Evolutionary conservation across 345 rosid genomes (phyloP).

Genomic region (Psidium guajava): DNA sequence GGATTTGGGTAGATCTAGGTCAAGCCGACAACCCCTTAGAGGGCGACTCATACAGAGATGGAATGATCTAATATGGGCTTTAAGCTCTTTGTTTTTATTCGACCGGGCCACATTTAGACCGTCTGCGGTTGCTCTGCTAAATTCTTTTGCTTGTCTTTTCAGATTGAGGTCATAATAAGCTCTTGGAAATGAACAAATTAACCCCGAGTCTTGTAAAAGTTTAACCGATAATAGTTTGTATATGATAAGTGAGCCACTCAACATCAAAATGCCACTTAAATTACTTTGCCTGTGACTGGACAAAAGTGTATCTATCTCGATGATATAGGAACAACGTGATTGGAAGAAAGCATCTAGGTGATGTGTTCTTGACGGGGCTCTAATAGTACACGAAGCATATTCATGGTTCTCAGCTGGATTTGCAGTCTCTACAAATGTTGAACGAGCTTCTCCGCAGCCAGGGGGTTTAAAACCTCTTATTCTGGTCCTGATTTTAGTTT

Average conservation of each 20-base stretch:
- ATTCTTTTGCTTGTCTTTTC: neutral
- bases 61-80: neutral
- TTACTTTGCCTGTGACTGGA: neutral
- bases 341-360: neutral
- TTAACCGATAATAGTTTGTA: neutral
- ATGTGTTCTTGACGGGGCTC: neutral
- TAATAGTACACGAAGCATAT: neutral
- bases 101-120: neutral
- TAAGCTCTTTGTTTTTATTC: neutral
- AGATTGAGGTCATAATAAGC: neutral
- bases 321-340: neutral
- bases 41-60: neutral
- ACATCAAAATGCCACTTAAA: neutral
- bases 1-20: neutral
- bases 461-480: neutral
- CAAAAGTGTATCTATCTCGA: neutral
- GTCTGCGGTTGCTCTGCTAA: neutral
- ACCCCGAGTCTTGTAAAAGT: neutral
- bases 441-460: neutral
- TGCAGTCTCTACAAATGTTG: neutral
- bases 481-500: neutral
- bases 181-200: neutral
- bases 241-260: neutral
- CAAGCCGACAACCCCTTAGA: neutral
- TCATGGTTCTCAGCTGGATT: neutral